phyloP scores from a whole-genome alignment of 768 basidiomycete genomes.

The Tephrocybe sp. region DNA sequence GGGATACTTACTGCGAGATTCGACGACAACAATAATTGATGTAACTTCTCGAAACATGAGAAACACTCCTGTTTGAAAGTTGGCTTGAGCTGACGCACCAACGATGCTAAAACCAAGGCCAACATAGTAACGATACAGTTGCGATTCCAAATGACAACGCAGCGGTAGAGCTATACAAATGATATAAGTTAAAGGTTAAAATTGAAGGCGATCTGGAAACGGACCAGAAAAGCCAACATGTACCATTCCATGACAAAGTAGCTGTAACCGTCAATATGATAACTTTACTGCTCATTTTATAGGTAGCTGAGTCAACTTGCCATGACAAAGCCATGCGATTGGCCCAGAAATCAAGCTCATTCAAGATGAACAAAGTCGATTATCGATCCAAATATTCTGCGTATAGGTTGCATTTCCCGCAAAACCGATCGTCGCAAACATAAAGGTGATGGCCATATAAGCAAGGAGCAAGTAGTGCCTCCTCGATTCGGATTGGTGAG shows the following conservation, averaged over 20 bases:
- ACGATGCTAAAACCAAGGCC: background rate
- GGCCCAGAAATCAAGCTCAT: constrained; percentile 1
- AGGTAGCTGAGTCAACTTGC: background rate
- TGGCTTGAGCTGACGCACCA: background rate
- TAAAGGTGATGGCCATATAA: constrained; percentile 1
- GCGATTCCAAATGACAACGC: constrained; percentile 1
- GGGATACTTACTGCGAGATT: background rate
- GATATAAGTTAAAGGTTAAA: background rate
- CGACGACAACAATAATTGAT: constrained; percentile 1
- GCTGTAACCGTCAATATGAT: too few relatives aligned
- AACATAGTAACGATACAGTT: background rate
- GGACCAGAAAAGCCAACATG: constrained; percentile 2
- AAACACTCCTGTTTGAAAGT: too few relatives aligned
- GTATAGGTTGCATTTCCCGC: background rate
- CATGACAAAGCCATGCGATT: constrained; percentile 1
- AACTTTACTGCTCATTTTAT: background rate
- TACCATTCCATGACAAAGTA: constrained; percentile 5
- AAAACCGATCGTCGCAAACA: background rate
- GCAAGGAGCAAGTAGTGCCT: background rate
- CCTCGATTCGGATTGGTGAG: background rate
- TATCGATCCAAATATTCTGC: constrained; percentile 2
- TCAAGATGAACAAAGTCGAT: background rate
- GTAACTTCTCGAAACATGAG: background rate
- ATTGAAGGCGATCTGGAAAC: background rate
- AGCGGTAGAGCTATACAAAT: background rate